Conservation (phyloP, 345 rosid species). For the Luvunga scandens region DNA sequence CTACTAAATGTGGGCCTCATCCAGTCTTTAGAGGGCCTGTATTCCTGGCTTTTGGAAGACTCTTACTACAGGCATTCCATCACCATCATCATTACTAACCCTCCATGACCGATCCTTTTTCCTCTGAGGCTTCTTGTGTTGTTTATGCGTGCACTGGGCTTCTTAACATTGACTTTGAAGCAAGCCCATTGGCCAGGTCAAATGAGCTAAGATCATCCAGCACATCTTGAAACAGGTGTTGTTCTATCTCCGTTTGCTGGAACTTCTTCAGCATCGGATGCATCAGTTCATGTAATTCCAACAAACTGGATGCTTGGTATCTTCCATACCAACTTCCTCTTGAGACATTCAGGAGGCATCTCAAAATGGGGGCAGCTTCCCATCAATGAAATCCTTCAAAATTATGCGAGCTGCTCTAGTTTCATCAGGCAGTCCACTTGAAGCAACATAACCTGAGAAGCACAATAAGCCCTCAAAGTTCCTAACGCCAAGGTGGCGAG, state of each 20-base stretch:
- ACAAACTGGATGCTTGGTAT: slow-evolving; percentile 19
- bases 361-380: slow-evolving; percentile 76
- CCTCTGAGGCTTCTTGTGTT: slow-evolving; percentile 72
- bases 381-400: slow-evolving; percentile 77
- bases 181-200: slow-evolving; percentile 68
- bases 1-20: slow-evolving; percentile 21
- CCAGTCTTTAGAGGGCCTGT: slow-evolving; percentile 44
- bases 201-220: slow-evolving; percentile 73
- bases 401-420: slow-evolving; percentile 84
- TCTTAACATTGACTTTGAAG: slow-evolving; percentile 40
- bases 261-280: slow-evolving; percentile 40
- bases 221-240: slow-evolving; percentile 43
- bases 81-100: slow-evolving; percentile 49
- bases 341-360: slow-evolving; percentile 60
- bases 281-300: slow-evolving; percentile 35
- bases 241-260: slow-evolving; percentile 18
- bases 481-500: slow-evolving; percentile 84
- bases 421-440: slow-evolving; percentile 97
- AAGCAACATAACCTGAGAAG: slow-evolving; percentile 83
- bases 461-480: slow-evolving; percentile 62
- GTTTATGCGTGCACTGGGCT: slow-evolving; percentile 54
- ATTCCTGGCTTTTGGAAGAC: slow-evolving; percentile 63
- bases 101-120: slow-evolving; percentile 74
- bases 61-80: slow-evolving; percentile 72
- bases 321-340: slow-evolving; percentile 32